Evolutionary conservation across 2,329 filamentous ascomycete species (phyloP), one percentile per base, ranked within the genome.

Genomic region (Botrytis tulipae): DNA sequence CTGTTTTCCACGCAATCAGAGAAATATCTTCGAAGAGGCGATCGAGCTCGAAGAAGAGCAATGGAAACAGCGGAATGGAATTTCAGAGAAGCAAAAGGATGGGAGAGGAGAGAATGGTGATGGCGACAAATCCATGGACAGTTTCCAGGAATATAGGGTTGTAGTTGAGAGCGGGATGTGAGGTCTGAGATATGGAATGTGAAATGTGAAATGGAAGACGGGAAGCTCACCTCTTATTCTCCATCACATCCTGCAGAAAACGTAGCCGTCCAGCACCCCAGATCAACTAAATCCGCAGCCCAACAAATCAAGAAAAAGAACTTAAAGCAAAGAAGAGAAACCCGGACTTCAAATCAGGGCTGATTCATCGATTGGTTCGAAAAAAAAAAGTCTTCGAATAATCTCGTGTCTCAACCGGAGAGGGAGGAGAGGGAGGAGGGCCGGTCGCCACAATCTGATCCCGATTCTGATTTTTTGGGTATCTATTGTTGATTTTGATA

Each of bases 1-100:
- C 0, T 91, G 90, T 76, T 91, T 89, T 88, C 91, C 91, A 2
- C 91, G 93, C 75, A 92, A 92, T 22, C 88, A 93, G 1, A 85
- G 88, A 9, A 87, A 91, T 63, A 90, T 93, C 80, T 85, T 94
- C 75, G 91, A 93, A 79, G 86, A 90, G 65, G 86, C 89, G 29
- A 85, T 92, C 68, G 86, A 88, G 66, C 90, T 92, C 74, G 92
- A 93, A 79, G 87, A 90, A 61, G 79, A 78, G 66, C 71, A 57
- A 5, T 80, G 76, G 74, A 77, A 75, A 46, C 75, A 44, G 54
- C 75, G 75, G 29, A 74, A 71, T 54, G 73, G 73, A 12, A 32
- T 68, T 20, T 46, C 25, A 25, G 72, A 71, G 35, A 60, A 32
- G 62, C 40, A 44, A 16, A n/a, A 4, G 16, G 65, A 37, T 32